phyloP scores from a whole-genome alignment of 768 basidiomycete species.

The Pulveroboletus sp. region DNA sequence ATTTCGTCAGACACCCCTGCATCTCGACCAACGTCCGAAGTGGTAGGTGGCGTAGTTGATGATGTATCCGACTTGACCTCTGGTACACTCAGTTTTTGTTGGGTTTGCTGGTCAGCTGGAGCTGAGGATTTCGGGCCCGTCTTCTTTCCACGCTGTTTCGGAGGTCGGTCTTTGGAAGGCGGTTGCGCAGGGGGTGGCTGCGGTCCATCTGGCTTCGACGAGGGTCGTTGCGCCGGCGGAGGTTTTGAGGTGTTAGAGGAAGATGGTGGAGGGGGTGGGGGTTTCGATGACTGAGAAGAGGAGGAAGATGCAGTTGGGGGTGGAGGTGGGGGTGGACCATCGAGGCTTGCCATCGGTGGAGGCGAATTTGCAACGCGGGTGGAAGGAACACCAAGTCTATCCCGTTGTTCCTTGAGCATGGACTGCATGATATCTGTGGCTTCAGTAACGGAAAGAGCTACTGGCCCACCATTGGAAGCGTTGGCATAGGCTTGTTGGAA shows the following conservation, averaged over 20 bases:
- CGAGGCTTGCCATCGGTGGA: constrained; percentile 16
- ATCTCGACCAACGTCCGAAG: constrained; percentile 36
- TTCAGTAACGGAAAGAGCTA: constrained; percentile 26
- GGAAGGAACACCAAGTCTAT: constrained; percentile 23
- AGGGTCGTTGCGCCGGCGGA: background rate
- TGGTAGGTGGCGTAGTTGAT: background rate
- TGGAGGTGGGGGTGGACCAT: constrained; percentile 23
- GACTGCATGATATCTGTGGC: constrained; percentile 25
- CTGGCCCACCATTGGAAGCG: constrained; percentile 13
- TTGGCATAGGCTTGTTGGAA: constrained; percentile 37
- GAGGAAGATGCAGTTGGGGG: constrained; percentile 18
- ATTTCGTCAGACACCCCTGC: constrained; percentile 48
- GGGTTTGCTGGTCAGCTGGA: constrained; percentile 5
- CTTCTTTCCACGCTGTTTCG: constrained; percentile 1
- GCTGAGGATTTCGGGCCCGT: background rate
- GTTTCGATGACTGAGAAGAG: constrained; percentile 19
- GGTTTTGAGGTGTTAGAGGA: constrained; percentile 1
- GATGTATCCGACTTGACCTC: background rate
- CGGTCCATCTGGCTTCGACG: constrained; percentile 5
- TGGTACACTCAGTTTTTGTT: background rate
- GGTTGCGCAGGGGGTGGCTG: constrained; percentile 12
- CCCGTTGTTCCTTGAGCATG: constrained; percentile 25
- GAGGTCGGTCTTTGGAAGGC: constrained; percentile 6
- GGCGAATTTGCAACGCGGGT: constrained; percentile 4
- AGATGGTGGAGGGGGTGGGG: constrained; percentile 18